A percentile compares a stretch with the other conserved stretches of the same genome.
phyloP scores from a whole-genome alignment of 257 asterid species.

The Solanum dulcamara region DNA sequence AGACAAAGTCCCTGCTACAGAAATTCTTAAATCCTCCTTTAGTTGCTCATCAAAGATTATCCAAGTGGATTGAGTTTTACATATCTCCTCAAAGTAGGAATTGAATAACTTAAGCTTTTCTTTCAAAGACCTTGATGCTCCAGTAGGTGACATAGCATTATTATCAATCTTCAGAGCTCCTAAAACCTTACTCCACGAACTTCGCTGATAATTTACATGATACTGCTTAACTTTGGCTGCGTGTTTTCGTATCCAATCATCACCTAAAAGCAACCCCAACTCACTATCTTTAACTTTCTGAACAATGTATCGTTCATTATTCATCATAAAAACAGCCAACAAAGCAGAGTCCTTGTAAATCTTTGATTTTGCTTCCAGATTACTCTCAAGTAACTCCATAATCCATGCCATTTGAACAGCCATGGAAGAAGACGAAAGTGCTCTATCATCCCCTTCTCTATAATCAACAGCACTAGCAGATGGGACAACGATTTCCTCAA shows the following conservation, averaged over 20 bases:
- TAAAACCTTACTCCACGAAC: conserved; percentile 86
- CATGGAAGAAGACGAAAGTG: conserved; percentile 39
- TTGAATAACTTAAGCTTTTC: conserved; percentile 80
- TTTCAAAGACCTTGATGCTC: conserved; percentile 44
- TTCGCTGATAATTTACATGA: conserved; percentile 71
- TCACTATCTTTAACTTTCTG: conserved; percentile 63
- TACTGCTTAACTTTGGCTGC: conserved; percentile 65
- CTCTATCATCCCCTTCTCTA: conserved; percentile 43
- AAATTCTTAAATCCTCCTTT: conserved; percentile 66
- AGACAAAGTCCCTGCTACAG: conserved; percentile 36
- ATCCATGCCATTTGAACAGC: conserved; percentile 78
- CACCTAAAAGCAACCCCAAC: conserved; percentile 70
- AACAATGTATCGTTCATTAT: conserved; percentile 76
- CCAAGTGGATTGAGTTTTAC: conserved; percentile 65
- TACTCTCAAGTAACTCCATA: conserved; percentile 78
- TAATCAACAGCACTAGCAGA: conserved; percentile 31
- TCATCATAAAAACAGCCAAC: conserved; percentile 82
- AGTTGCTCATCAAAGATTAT: conserved; percentile 66
- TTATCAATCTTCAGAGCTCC: conserved; percentile 61
- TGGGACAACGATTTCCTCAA: conserved; percentile 36
- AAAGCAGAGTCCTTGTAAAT: conserved; percentile 64
- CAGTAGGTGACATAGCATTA: conserved; percentile 41
- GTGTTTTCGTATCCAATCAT: conserved; percentile 85
- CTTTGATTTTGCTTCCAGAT: conserved; percentile 82
- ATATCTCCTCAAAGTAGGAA: conserved; percentile 61